These are phyloP conservation scores for Phallus indusiatus DNA, from an alignment of 768 basidiomycete genomes.

Conservation along the genomic window DNA sequence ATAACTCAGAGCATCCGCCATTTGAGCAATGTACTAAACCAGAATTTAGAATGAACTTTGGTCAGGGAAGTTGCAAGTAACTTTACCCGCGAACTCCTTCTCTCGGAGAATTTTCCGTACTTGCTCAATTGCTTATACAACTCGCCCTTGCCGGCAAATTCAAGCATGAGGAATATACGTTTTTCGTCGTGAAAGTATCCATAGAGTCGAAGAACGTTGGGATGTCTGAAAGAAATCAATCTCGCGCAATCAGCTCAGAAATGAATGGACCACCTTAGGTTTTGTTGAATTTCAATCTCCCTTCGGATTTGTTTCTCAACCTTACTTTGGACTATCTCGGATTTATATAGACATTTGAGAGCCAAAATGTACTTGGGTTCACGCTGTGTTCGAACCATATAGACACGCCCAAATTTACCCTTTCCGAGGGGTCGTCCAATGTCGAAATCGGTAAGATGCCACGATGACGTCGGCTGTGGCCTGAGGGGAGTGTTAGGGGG, in stretches of 20 bases:
- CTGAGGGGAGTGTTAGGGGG: constrained; percentile 23
- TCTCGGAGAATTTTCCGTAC: constrained; percentile 79
- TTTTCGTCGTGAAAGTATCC: constrained; percentile 98
- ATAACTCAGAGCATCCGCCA: constrained; percentile 92
- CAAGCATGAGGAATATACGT: constrained; percentile 95
- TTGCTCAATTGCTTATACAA: constrained; percentile 93
- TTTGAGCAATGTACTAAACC: constrained; percentile 83
- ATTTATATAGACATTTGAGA: constrained; percentile 94
- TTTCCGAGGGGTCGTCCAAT: constrained; percentile 97
- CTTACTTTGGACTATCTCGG: constrained; percentile 81
- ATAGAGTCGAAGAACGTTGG: constrained; percentile 87
- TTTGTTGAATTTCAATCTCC: constrained; percentile 97
- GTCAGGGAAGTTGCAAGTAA: neutral
- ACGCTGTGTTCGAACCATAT: constrained; percentile 91
- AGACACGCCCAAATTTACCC: constrained; percentile 97
- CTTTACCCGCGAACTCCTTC: constrained; percentile 54
- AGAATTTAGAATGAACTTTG: neutral
- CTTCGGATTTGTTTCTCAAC: constrained; percentile 96
- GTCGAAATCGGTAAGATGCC: constrained; percentile 80
- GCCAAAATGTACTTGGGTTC: constrained; percentile 90
- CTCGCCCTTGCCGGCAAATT: constrained; percentile 95
- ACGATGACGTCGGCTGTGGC: constrained; percentile 67
- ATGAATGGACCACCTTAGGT: constrained; percentile 42
- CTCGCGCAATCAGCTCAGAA: neutral
- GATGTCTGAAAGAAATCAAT: constrained; percentile 48